phyloP scores from a whole-genome alignment of 2,329 filamentous ascomycete genomes.

The Bertia moriformis region DNA sequence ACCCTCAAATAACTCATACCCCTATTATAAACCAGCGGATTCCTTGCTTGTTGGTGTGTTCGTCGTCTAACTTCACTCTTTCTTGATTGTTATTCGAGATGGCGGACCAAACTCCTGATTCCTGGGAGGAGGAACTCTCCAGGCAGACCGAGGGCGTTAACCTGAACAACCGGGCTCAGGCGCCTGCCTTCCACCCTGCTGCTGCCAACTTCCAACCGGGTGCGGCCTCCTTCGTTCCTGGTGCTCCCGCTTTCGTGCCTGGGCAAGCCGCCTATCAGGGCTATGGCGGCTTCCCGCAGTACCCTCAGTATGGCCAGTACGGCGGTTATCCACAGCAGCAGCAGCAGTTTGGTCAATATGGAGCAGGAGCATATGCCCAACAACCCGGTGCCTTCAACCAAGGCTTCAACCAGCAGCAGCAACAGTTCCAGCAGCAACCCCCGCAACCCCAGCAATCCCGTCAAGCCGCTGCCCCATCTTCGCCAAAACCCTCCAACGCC shows the following conservation, averaged over 20 bases:
- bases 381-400: constrained; percentile 26
- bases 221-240: constrained; percentile 47
- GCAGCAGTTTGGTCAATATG: neutral
- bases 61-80: neutral
- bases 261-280: constrained; percentile 45
- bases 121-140: constrained; percentile 80
- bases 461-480: constrained; percentile 31
- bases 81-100: constrained; percentile 31
- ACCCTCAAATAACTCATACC: too few relatives aligned
- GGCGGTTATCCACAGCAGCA: neutral
- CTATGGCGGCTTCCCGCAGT: constrained; percentile 19
- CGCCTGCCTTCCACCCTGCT: constrained; percentile 28
- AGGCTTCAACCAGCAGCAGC: constrained; percentile 25
- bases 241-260: constrained; percentile 55
- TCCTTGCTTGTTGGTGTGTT: neutral
- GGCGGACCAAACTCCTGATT: constrained; percentile 64
- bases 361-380: neutral
- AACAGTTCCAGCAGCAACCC: constrained; percentile 23
- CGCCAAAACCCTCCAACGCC: constrained; percentile 28
- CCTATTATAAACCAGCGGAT: too few relatives aligned
- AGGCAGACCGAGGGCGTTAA: constrained; percentile 67
- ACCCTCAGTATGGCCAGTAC: neutral
- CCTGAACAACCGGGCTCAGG: constrained; percentile 31
- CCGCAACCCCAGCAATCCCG: constrained; percentile 19
- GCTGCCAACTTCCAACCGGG: constrained; percentile 48